Percentiles rank a stretch among this genome's conserved stretches.
Evolutionary conservation across 2,329 filamentous ascomycete genomes (phyloP).

Genomic region (Ophiostoma sp.): DNA sequence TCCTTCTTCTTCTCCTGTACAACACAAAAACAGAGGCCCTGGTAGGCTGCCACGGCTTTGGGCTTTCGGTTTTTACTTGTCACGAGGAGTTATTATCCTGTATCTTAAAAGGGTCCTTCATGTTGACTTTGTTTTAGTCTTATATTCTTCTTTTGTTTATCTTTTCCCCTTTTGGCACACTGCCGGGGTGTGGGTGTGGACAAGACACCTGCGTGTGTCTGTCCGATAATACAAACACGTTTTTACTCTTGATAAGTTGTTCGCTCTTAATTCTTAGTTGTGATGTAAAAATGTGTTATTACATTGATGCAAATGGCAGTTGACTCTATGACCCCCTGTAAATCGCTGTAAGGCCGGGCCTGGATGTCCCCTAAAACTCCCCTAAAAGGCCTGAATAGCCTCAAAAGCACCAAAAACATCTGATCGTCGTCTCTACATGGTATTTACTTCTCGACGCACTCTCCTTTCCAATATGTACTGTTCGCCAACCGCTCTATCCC

Average conservation of each 20-base stretch:
- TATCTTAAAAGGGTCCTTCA: background rate
- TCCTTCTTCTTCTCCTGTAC: background rate
- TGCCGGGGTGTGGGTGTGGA: background rate
- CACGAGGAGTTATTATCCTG: background rate
- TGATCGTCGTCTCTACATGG: background rate
- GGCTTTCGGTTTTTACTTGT: background rate
- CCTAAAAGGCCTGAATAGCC: background rate
- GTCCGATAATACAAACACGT: background rate
- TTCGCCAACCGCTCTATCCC: background rate
- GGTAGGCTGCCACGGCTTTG: background rate
- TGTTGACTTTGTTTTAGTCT: background rate
- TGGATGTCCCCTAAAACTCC: background rate
- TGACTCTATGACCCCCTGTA: background rate
- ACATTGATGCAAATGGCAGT: background rate
- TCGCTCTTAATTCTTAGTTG: background rate
- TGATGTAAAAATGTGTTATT: background rate
- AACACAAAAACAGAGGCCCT: background rate
- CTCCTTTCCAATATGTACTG: slow-evolving; percentile 1
- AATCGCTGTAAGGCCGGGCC: background rate
- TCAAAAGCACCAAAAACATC: background rate
- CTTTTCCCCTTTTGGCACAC: background rate
- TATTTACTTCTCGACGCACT: background rate
- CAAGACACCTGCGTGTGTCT: background rate
- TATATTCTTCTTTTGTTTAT: background rate
- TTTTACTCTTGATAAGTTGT: background rate